Evolutionary conservation across 1,284 basidiomycete genomes (phyloP).

Genomic region (Cutaneotrichosporon cutaneum): DNA sequence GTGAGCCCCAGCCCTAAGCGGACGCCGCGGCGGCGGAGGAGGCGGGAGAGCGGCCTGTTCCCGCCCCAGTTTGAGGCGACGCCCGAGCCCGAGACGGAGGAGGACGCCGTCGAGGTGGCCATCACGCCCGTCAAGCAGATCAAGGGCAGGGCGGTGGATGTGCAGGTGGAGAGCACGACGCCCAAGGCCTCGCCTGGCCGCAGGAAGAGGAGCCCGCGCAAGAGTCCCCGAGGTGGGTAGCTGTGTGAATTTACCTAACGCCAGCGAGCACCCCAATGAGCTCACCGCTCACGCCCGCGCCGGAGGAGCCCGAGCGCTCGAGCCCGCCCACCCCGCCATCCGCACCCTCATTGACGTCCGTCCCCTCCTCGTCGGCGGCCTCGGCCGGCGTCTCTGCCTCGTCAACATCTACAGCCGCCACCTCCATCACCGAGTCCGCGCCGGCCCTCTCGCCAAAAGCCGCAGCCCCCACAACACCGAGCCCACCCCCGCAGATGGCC

Average conservation of each 20-base stretch:
- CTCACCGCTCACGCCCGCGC: not conserved
- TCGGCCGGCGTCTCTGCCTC: too few species aligned
- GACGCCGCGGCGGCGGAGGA: not conserved
- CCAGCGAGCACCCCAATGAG: not conserved
- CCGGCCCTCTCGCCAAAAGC: too few species aligned
- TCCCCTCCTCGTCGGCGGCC: too few species aligned
- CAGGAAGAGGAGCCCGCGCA: not conserved
- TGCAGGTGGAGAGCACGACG: not conserved
- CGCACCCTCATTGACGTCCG: too few species aligned
- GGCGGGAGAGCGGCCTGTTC: slow-evolving; percentile 16
- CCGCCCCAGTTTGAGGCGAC: not conserved
- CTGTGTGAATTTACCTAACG: not conserved
- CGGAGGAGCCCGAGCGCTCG: not conserved
- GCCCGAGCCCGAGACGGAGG: not conserved
- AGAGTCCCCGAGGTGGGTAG: not conserved
- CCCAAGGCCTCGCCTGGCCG: not conserved
- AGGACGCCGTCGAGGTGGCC: slow-evolving; percentile 11
- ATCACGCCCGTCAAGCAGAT: slow-evolving; percentile 6
- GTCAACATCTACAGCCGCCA: too few species aligned
- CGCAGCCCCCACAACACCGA: too few species aligned
- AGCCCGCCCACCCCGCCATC: not conserved
- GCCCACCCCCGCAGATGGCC: too few species aligned
- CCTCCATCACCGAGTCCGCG: too few species aligned
- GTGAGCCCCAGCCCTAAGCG: not conserved
- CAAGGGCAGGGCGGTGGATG: not conserved